A percentile compares a stretch with the other conserved stretches of the same genome.
These are phyloP conservation scores for Tolypocladium nubicola DNA, from an alignment of 2,329 filamentous ascomycete genomes.

Conservation along the genomic window DNA sequence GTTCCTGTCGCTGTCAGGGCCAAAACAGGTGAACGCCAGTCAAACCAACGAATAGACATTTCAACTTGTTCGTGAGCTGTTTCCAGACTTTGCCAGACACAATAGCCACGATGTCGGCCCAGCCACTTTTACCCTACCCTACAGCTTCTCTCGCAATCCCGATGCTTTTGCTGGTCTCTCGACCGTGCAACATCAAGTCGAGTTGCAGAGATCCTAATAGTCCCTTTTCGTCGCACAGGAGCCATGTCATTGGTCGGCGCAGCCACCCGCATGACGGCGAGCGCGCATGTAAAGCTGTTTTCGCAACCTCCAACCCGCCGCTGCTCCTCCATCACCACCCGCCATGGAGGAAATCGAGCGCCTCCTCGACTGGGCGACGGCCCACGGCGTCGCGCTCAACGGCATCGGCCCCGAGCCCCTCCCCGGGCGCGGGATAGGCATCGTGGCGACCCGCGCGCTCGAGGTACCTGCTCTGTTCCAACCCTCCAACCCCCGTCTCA, in stretches of 20 bases:
- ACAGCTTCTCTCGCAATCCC: no score
- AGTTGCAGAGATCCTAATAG: background rate
- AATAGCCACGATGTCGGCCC: no score
- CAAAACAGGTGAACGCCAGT: slow-evolving; percentile 3
- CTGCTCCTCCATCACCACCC: background rate
- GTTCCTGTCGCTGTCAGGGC: no score
- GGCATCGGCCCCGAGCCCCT: slow-evolving; percentile 58
- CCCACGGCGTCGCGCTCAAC: slow-evolving; percentile 54
- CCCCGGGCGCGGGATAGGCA: slow-evolving; percentile 64
- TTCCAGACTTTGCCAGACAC: no score
- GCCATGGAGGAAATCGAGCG: slow-evolving; percentile 21
- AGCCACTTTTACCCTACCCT: no score
- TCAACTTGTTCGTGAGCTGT: no score
- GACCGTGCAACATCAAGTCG: no score
- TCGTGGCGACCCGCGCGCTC: slow-evolving; percentile 58
- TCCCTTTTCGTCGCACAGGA: background rate
- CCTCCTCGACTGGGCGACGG: slow-evolving; percentile 59
- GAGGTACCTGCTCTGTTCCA: slow-evolving; percentile 35
- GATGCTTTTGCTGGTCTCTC: background rate
- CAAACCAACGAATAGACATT: no score
- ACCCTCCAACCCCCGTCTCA: background rate
- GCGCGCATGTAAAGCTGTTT: background rate
- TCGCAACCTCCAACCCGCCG: background rate
- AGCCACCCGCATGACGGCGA: background rate
- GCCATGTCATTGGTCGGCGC: background rate